Evolutionary conservation across 345 rosid species (phyloP).

Genomic region (Hibiscus tridactylites): DNA sequence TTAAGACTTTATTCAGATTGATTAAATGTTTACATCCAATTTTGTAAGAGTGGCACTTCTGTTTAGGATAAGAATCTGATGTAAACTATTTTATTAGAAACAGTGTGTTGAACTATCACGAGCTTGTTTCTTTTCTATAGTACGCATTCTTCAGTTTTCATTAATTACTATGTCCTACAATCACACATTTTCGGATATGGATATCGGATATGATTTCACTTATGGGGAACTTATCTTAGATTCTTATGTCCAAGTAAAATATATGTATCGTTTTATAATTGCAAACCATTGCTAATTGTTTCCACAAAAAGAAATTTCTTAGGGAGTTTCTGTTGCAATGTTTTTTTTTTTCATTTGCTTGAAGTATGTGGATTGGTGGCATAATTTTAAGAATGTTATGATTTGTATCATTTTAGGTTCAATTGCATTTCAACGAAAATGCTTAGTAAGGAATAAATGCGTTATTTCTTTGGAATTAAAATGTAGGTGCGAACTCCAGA

Average conservation of each 20-base stretch:
- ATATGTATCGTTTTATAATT: neutral
- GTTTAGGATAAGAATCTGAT: neutral
- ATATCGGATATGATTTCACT: neutral
- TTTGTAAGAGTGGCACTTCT: neutral
- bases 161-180: neutral
- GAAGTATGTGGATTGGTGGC: neutral
- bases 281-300: neutral
- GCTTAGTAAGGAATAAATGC: neutral
- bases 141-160: neutral
- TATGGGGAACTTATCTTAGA: neutral
- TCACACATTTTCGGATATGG: neutral
- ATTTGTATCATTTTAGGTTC: neutral
- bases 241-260: neutral
- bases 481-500: constrained; percentile 68
- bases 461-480: neutral
- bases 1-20: neutral
- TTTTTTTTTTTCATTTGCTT: neutral
- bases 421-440: neutral
- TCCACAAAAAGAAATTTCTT: neutral
- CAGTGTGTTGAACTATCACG: too few species aligned
- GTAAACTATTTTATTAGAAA: neutral
- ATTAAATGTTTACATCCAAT: neutral
- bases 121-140: neutral
- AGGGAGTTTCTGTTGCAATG: neutral
- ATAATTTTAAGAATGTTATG: neutral